Evolutionary conservation across 371 early-diverging fungal species (phyloP), one percentile per base, ranked within the genome.

Genomic region (Actinomortierella ambigua): DNA sequence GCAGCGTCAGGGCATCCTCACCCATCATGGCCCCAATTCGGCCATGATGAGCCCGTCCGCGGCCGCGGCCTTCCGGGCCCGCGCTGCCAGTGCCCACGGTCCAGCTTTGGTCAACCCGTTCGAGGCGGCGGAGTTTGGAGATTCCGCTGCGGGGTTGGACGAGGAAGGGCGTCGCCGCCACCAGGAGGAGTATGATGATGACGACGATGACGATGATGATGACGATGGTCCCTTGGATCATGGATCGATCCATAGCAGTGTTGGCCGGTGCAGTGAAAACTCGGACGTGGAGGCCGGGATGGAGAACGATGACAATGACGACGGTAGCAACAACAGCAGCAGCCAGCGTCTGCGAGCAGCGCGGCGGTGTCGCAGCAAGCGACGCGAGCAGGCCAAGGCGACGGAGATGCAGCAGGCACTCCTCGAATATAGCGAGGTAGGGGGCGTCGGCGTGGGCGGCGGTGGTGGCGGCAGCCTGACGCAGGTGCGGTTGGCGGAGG

Each of bases 391-490:
- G 29, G 46, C 7, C 43, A 22, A 39, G 27, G 26, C 34, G 41
- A 39, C 50, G 4, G 34, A 13, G n/a, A 13, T 28, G 8, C 29
- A 65, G 4, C 29, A 65, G 51, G n/a, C n/a, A n/a, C n/a, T n/a
- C n/a, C n/a, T n/a, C n/a, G n/a, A n/a, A n/a, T n/a, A n/a, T n/a
- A n/a, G n/a, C n/a, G 65, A 61, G 49, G 71, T 65, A 17, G 58
- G 59, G 13, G 71, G 65, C 14, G 7, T 6, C 4, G 62, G 59
- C 14, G 59, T 62, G 13, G 28, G 65, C 28, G 62, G 65, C 1
- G 65, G 65, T 20, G 61, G 59, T 42, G 65, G 62, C n/a, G 73
- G 73, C 22, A 67, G 73, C 48, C 65, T 22, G 59, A 65, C 44
- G 51, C 61, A 63, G 53, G 61, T 22, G 53, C 53, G 20, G 59